Percentiles rank a stretch among this genome's conserved stretches.
These are phyloP conservation scores for Colletotrichum sp. DNA, from an alignment of 2,329 filamentous ascomycete species.

Conservation along the genomic window DNA sequence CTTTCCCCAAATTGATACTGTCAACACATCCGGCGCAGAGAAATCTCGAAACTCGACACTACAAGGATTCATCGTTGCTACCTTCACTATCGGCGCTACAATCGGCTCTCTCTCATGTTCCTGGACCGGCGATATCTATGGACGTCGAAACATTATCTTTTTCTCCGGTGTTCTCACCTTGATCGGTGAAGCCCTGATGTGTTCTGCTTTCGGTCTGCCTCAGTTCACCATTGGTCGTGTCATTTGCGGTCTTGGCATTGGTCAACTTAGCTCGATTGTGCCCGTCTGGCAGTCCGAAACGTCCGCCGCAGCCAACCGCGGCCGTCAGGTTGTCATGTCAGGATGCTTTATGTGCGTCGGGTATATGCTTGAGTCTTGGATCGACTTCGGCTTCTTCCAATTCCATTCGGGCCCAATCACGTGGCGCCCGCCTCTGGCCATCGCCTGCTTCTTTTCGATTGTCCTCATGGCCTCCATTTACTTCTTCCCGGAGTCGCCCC, in stretches of 20 bases:
- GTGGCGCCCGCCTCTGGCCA: slow-evolving; percentile 40
- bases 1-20: slow-evolving; percentile 43
- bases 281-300: slow-evolving; percentile 47
- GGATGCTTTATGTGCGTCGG: slow-evolving; percentile 24
- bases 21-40: slow-evolving; percentile 31
- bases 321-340: slow-evolving; percentile 41
- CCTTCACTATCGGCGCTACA: slow-evolving; percentile 42
- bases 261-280: slow-evolving; percentile 42
- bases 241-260: slow-evolving; percentile 53
- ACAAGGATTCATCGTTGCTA: slow-evolving; percentile 40
- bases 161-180: slow-evolving; percentile 52
- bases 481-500: slow-evolving; percentile 38
- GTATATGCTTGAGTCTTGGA: slow-evolving; percentile 45
- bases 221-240: slow-evolving; percentile 57
- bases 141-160: slow-evolving; percentile 55
- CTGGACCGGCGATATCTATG: slow-evolving; percentile 50
- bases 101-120: slow-evolving; percentile 38
- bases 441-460: slow-evolving; percentile 34
- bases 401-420: slow-evolving; percentile 29
- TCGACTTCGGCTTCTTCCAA: slow-evolving; percentile 46
- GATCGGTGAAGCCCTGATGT: slow-evolving; percentile 52
- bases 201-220: slow-evolving; percentile 47
- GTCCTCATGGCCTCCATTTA: slow-evolving; percentile 38
- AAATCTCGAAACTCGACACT: slow-evolving; percentile 37
- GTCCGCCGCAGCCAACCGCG: slow-evolving; percentile 43